Percentiles rank a stretch among this genome's conserved stretches.
These are phyloP conservation scores for Striga hermonthica DNA, from an alignment of 305 asterid genomes.

Conservation along the genomic window DNA sequence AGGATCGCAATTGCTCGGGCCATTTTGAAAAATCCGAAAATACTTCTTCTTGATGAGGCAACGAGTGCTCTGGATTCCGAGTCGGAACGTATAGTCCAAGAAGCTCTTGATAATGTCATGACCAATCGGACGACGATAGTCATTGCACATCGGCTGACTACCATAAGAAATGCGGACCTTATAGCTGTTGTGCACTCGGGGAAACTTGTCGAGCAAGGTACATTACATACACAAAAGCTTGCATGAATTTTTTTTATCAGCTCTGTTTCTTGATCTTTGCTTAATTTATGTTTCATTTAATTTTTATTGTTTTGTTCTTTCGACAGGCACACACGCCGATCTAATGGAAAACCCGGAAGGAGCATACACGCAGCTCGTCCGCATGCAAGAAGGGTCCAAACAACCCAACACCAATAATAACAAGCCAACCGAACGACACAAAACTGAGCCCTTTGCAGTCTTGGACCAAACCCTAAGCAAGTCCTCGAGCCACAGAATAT, in stretches of 20 bases:
- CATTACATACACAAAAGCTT: not conserved
- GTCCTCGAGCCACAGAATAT: constrained; percentile 50
- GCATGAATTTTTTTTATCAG: not conserved
- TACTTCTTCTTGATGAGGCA: constrained; percentile 90
- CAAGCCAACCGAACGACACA: constrained; percentile 16
- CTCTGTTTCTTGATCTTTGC: not conserved
- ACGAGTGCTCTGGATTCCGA: constrained; percentile 89
- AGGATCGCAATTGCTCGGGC: constrained; percentile 86
- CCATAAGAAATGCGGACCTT: constrained; percentile 77
- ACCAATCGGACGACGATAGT: constrained; percentile 68
- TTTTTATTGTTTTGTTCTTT: not conserved
- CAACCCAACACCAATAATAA: constrained; percentile 22
- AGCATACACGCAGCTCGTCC: constrained; percentile 50
- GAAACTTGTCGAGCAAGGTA: constrained; percentile 77
- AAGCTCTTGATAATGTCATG: constrained; percentile 81
- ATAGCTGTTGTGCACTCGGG: constrained; percentile 81
- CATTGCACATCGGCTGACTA: constrained; percentile 80
- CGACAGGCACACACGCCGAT: constrained; percentile 63
- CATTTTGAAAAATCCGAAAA: constrained; percentile 71
- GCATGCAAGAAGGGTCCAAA: constrained; percentile 47
- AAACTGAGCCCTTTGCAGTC: constrained; percentile 29
- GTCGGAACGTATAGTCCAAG: constrained; percentile 80
- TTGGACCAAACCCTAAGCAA: constrained; percentile 41
- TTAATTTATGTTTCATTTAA: no score
- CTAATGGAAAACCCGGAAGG: constrained; percentile 52